These are phyloP conservation scores for Grifola frondosa DNA, from an alignment of 1,284 basidiomycete species.

Conservation along the genomic window DNA sequence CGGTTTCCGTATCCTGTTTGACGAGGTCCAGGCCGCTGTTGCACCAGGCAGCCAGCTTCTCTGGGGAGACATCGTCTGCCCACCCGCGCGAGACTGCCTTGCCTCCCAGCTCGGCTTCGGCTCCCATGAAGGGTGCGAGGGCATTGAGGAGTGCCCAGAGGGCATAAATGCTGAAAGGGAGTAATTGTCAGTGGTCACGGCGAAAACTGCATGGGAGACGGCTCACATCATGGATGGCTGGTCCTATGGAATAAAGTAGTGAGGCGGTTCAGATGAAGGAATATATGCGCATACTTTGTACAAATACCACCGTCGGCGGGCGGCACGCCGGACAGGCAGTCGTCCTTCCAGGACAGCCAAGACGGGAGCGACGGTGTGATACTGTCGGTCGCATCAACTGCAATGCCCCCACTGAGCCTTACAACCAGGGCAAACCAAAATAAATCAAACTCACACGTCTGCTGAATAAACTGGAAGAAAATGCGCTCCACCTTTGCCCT, in stretches of 20 bases:
- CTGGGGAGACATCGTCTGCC: constrained; percentile 52
- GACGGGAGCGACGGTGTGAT: constrained; percentile 78
- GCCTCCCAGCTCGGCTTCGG: constrained; percentile 57
- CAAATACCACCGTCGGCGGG: constrained; percentile 67
- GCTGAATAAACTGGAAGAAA: constrained; percentile 91
- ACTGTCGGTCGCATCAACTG: too few relatives aligned
- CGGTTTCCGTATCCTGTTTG: constrained; percentile 57
- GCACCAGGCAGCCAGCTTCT: constrained; percentile 64
- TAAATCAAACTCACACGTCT: too few relatives aligned
- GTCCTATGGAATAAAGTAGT: too few relatives aligned
- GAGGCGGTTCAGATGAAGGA: too few relatives aligned
- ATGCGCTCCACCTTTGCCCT: constrained; percentile 83
- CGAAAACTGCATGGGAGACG: constrained; percentile 49
- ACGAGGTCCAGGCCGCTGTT: constrained; percentile 50
- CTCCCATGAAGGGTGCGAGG: constrained; percentile 81
- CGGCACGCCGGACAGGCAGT: constrained; percentile 71
- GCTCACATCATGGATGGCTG: constrained; percentile 41
- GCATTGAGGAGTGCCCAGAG: constrained; percentile 73
- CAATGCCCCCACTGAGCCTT: too few relatives aligned
- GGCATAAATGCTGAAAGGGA: constrained; percentile 78
- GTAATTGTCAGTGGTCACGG: too few relatives aligned
- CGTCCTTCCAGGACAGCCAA: constrained; percentile 90
- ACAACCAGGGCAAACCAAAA: constrained; percentile 85
- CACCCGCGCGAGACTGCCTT: constrained; percentile 61
- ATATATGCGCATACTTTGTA: too few relatives aligned